A percentile compares a stretch with the other conserved stretches of the same genome.
Evolutionary conservation across 2,329 filamentous ascomycete species (phyloP).

Genomic region (Botryotinia globosa): DNA sequence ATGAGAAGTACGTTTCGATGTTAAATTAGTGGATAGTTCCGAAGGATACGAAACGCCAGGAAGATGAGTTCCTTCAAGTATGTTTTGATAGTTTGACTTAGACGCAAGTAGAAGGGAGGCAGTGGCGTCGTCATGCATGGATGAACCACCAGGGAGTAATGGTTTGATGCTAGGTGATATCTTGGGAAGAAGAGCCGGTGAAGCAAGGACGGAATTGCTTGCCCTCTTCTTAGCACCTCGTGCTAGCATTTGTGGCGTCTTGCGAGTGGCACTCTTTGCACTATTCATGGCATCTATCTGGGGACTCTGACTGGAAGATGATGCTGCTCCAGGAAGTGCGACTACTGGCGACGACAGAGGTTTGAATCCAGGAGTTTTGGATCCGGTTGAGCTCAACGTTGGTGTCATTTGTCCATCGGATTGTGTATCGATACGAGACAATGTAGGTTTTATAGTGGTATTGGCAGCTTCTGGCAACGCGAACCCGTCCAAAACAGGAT

Average conservation of each 20-base stretch:
- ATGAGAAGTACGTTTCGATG: constrained; percentile 94
- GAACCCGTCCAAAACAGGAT: constrained; percentile 60
- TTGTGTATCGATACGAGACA: constrained; percentile 52
- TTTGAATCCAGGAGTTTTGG: constrained; percentile 41
- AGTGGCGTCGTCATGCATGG: constrained; percentile 51
- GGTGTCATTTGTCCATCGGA: constrained; percentile 54
- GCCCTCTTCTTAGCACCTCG: constrained; percentile 65
- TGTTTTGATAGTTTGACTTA: constrained; percentile 98
- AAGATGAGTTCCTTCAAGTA: constrained; percentile 86
- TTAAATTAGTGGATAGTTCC: constrained; percentile 87
- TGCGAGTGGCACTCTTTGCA: constrained; percentile 45
- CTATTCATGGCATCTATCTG: constrained; percentile 52
- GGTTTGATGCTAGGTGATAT: constrained; percentile 96
- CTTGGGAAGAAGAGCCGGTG: constrained; percentile 79
- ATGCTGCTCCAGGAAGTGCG: constrained; percentile 39
- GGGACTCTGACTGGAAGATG: constrained; percentile 51
- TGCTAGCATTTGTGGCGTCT: constrained; percentile 53
- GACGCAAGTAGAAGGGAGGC: constrained; percentile 77
- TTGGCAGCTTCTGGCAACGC: constrained; percentile 70
- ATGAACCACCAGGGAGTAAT: constrained; percentile 62
- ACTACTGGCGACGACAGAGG: constrained; percentile 47
- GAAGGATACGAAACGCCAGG: constrained; percentile 89
- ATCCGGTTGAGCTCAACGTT: constrained; percentile 44
- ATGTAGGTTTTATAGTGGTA: constrained; percentile 47
- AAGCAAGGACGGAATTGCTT: constrained; percentile 73